A percentile compares a stretch with the other conserved stretches of the same genome.
Evolutionary conservation across 2,329 filamentous ascomycete species (phyloP).

Genomic region (Rugonectria rugulosa): DNA sequence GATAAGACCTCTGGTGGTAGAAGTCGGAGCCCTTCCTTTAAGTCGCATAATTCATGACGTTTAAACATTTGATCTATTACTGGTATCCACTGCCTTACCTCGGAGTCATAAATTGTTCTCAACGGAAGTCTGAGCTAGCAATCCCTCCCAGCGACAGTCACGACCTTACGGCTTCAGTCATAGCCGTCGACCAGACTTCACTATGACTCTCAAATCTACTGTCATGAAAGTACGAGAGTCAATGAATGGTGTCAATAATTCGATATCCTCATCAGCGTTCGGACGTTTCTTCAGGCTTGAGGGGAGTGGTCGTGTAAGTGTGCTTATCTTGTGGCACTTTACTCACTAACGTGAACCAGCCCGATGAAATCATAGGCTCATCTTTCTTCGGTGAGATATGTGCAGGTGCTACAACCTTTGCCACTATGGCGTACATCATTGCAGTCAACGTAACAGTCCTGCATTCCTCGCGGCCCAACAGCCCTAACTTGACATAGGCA

Average conservation of each 20-base stretch:
- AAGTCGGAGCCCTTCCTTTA: no score
- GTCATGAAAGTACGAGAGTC: background rate
- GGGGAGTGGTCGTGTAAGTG: slow-evolving; percentile 26
- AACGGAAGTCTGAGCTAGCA: no score
- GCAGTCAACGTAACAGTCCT: slow-evolving; percentile 33
- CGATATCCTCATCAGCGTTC: slow-evolving; percentile 15
- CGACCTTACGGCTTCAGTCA: no score
- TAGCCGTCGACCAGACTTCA: no score
- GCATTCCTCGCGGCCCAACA: background rate
- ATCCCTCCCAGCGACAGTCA: no score
- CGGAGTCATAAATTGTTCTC: no score
- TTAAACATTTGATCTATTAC: no score
- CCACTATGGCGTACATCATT: slow-evolving; percentile 39
- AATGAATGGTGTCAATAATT: slow-evolving; percentile 10
- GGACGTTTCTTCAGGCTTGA: slow-evolving; percentile 28
- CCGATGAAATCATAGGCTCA: slow-evolving; percentile 61
- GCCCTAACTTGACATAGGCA: slow-evolving; percentile 8
- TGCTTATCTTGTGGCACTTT: background rate
- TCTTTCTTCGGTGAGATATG: slow-evolving; percentile 69
- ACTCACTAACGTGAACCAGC: slow-evolving; percentile 4
- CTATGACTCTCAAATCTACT: background rate
- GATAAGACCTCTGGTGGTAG: no score
- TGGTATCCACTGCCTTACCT: no score
- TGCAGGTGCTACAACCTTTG: slow-evolving; percentile 65
- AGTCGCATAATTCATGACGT: no score